These are phyloP conservation scores for Teratosphaeria nubilosa DNA, from an alignment of 2,329 filamentous ascomycete genomes.

Conservation along the genomic window DNA sequence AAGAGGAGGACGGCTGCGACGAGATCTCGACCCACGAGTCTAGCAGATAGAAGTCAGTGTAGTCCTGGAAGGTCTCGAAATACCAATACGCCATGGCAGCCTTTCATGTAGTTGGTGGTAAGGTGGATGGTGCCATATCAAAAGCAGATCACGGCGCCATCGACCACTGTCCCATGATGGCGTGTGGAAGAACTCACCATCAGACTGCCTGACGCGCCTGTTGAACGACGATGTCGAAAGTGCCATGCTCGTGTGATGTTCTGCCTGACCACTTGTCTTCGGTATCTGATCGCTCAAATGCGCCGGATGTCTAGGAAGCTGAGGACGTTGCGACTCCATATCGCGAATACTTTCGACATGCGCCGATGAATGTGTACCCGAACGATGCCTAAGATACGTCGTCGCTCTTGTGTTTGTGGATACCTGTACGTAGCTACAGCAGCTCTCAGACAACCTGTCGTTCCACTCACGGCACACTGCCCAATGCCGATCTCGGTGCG, in stretches of 20 bases:
- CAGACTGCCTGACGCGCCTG: constrained; percentile 16
- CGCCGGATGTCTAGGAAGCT: background rate
- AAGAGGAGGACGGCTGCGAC: constrained; percentile 88
- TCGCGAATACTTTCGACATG: background rate
- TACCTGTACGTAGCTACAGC: background rate
- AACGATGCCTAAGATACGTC: background rate
- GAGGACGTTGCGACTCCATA: constrained; percentile 3
- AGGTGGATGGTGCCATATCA: background rate
- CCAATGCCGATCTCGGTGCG: background rate
- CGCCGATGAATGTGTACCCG: background rate
- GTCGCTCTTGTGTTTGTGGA: background rate
- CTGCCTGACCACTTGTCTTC: constrained; percentile 10
- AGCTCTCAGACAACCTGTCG: background rate
- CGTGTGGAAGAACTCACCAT: constrained; percentile 16
- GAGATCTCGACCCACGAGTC: constrained; percentile 96
- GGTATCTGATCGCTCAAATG: constrained; percentile 11
- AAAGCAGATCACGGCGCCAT: background rate
- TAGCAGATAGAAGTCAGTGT: constrained; percentile 33
- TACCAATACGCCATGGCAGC: constrained; percentile 12
- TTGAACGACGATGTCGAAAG: constrained; percentile 21
- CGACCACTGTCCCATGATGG: background rate
- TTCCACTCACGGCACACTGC: background rate
- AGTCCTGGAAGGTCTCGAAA: constrained; percentile 9
- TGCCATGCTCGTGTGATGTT: constrained; percentile 15
- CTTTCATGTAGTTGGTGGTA: background rate